Conservation (phyloP, 1,139 yeast species). For the Zygosaccharomyces pseudobailii region DNA sequence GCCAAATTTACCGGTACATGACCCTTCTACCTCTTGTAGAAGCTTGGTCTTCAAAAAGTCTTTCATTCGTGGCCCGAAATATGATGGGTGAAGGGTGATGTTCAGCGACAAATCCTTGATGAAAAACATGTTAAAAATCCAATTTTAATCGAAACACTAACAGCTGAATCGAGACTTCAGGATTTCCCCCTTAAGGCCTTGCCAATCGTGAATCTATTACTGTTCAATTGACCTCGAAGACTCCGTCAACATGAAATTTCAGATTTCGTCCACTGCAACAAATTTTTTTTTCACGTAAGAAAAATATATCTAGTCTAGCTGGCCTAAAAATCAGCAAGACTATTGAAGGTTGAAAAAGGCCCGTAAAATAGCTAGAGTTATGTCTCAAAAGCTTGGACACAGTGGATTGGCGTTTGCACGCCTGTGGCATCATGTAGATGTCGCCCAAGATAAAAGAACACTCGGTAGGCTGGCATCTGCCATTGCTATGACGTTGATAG, state of each 20-base stretch:
- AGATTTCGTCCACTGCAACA: slow-evolving; percentile 4
- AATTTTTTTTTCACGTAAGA: slow-evolving; percentile 1
- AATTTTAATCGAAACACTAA: neutral
- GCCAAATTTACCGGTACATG: slow-evolving; percentile 98
- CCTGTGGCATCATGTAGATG: slow-evolving; percentile 94
- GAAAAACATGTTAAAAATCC: slow-evolving; percentile 35
- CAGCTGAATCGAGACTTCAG: neutral
- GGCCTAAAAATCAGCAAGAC: neutral
- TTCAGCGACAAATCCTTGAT: slow-evolving; percentile 85
- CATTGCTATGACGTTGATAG: slow-evolving; percentile 83
- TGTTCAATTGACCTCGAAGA: slow-evolving; percentile 1
- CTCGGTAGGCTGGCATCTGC: slow-evolving; percentile 89
- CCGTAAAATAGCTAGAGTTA: slow-evolving; percentile 5
- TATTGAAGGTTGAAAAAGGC: neutral
- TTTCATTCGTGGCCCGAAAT: slow-evolving; percentile 96
- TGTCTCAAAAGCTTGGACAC: slow-evolving; percentile 37
- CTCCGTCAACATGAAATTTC: neutral
- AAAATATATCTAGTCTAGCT: neutral
- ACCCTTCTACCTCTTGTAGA: slow-evolving; percentile 94
- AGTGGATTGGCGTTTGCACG: slow-evolving; percentile 76
- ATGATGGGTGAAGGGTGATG: slow-evolving; percentile 92
- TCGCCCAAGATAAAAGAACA: slow-evolving; percentile 77
- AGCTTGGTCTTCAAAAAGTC: slow-evolving; percentile 84
- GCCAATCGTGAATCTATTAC: neutral
- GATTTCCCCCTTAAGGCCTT: neutral